phyloP scores from a whole-genome alignment of 768 basidiomycete species.

The Suillus hirtellus region DNA sequence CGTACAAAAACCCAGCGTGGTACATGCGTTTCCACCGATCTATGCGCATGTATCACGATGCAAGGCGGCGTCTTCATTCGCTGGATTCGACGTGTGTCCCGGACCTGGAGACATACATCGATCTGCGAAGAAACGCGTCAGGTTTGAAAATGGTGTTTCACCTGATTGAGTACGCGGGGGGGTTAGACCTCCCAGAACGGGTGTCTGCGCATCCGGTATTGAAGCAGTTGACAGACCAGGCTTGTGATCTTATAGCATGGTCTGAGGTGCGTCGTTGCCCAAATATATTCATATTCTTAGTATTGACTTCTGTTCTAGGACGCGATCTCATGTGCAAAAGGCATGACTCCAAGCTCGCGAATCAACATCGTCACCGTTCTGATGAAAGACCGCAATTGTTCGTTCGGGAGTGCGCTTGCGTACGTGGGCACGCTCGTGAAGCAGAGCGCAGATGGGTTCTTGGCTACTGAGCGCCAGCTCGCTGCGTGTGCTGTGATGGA shows the following conservation, averaged over 20 bases:
- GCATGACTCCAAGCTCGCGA: conserved; percentile 36
- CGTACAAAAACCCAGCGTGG: conserved; percentile 41
- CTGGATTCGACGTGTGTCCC: conserved; percentile 32
- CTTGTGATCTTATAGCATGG: conserved; percentile 52
- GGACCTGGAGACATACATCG: conserved; percentile 48
- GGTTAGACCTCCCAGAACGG: conserved; percentile 39
- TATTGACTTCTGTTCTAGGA: conserved; percentile 42
- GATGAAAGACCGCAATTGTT: conserved; percentile 42
- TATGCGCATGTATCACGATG: conserved; percentile 35
- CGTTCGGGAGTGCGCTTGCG: conserved; percentile 47
- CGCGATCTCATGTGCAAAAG: conserved; percentile 52
- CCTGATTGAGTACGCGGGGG: conserved; percentile 53
- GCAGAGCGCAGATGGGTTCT: conserved; percentile 31
- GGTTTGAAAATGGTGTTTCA: conserved; percentile 52
- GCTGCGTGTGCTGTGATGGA: conserved; percentile 16
- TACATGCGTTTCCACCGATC: conserved; percentile 40
- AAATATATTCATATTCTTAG: not conserved
- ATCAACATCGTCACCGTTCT: conserved; percentile 54
- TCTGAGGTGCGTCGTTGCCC: conserved; percentile 44
- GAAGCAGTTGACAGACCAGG: conserved; percentile 37
- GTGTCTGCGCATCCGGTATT: conserved; percentile 30
- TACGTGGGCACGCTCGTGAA: conserved; percentile 25
- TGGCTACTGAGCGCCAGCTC: conserved; percentile 25
- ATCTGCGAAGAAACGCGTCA: conserved; percentile 45
- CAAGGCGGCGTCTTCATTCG: conserved; percentile 29